phyloP scores from a whole-genome alignment of 768 basidiomycete species.

The Dentipellis fragilis region DNA sequence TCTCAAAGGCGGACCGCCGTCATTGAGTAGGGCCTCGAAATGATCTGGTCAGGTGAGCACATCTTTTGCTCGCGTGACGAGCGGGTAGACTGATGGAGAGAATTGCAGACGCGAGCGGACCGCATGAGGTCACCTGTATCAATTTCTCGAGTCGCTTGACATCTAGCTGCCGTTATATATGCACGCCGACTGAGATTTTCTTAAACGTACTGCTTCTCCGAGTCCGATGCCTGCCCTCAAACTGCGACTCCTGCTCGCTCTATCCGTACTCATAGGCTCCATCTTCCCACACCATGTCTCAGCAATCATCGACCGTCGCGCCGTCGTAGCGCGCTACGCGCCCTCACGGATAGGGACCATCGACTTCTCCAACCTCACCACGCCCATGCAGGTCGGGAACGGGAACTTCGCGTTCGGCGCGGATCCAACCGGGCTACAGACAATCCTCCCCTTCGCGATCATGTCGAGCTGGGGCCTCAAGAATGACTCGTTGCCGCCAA shows the following conservation, averaged over 20 bases:
- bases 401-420: slow-evolving; percentile 54
- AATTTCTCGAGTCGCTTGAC: no score
- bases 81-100: no score
- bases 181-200: no score
- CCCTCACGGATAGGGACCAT: background rate
- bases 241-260: background rate
- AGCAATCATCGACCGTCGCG: background rate
- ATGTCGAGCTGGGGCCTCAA: slow-evolving; percentile 57
- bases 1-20: no score
- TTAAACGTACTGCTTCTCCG: no score
- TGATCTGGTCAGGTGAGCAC: no score
- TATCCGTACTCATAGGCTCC: background rate
- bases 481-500: slow-evolving; percentile 41
- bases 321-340: background rate
- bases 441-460: slow-evolving; percentile 43
- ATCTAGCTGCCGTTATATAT: no score
- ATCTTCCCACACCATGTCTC: background rate
- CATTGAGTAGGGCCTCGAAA: no score
- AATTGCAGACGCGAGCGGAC: no score
- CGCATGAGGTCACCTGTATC: no score
- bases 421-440: slow-evolving; percentile 50
- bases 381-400: slow-evolving; percentile 53
- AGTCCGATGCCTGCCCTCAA: no score
- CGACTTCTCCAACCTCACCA: slow-evolving; percentile 26
- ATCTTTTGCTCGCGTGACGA: no score